Evolutionary conservation across 2,329 filamentous ascomycete species (phyloP).

Genomic region (Epichloe brachyelytri): DNA sequence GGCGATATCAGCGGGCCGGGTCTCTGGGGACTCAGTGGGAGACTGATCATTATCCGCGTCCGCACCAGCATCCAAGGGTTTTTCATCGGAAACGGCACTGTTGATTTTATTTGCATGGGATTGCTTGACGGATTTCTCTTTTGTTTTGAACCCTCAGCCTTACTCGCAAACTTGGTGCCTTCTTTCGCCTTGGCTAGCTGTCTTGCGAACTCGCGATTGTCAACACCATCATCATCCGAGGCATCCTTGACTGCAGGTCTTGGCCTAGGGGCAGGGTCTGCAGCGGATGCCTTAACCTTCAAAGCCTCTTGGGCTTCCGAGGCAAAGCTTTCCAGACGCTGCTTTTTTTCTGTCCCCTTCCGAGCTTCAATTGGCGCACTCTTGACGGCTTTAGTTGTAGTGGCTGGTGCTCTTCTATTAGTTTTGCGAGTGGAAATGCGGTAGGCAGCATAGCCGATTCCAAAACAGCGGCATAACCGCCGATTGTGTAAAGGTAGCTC

Average conservation of each 20-base stretch:
- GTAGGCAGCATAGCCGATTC: constrained; percentile 23
- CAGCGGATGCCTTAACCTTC: constrained; percentile 25
- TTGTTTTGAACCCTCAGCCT: constrained; percentile 47
- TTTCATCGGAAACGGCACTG: constrained; percentile 28
- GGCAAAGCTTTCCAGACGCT: constrained; percentile 29
- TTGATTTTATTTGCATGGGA: constrained; percentile 43
- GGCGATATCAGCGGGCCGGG: constrained; percentile 42
- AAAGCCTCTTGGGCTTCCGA: constrained; percentile 22
- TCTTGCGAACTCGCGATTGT: constrained; percentile 64
- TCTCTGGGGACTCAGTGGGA: constrained; percentile 51
- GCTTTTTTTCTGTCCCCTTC: constrained; percentile 32
- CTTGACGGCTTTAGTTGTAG: constrained; percentile 19
- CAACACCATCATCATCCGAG: constrained; percentile 47
- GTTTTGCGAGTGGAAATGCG: constrained; percentile 22
- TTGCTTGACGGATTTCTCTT: constrained; percentile 59
- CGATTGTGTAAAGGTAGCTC: constrained; percentile 23
- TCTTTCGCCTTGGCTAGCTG: constrained; percentile 59
- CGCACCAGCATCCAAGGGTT: constrained; percentile 46
- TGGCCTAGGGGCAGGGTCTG: constrained; percentile 3
- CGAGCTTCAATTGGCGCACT: constrained; percentile 18
- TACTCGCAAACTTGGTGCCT: constrained; percentile 46
- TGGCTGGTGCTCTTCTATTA: constrained; percentile 17
- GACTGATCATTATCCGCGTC: constrained; percentile 77
- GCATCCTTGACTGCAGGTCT: constrained; percentile 22
- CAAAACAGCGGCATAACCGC: constrained; percentile 25